Base-by-base conservation (phyloP, 2,329 filamentous ascomycete species). In the Alternaria atra region DNA sequence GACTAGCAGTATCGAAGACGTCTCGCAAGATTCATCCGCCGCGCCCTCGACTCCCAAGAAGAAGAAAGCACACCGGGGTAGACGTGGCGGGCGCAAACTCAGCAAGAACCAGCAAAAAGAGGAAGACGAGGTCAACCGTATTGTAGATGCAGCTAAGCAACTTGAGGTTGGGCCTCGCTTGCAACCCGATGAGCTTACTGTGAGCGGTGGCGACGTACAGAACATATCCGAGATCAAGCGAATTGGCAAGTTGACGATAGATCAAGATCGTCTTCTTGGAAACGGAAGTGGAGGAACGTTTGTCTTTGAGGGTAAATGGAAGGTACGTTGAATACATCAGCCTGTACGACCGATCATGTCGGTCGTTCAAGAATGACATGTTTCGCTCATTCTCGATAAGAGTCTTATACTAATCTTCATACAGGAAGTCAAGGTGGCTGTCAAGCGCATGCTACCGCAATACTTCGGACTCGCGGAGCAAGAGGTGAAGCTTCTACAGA, bases 381-480 rank as follows among this genome's bases (percentile, higher is more conserved):
- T 25, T 17, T 27, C 12, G 9, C 44, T 20, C 12, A 40, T n/a
- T 29, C 46, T 35, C 46, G 29, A 34, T 48, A 8, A 43, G 9
- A 27, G 17, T 40, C 35, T 39, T 17, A 44, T 53, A 54, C 59
- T 70, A 59, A 69, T 43, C 27, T 13, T 32, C 7, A 23, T 9
- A 1, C 27, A 83, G 77, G 93, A 93, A 25, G 90, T 94, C 52
- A 91, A 94, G 44, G 94, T 99, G 27, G 95, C 95, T 1, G 93
- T 99, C 48, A 99, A 99, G 83, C 89, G 95, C 34, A 97, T 99
- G 93, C 84, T 98, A 62, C 92, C 94, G 34, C 92, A 97, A 69
- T 97, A 97, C 72, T 97, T 94, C 76, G 94, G 97, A 66, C 92
- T 99, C 69, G 95, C 95, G 0, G 93, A 92, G 10, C 93, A 97